Base-by-base conservation (phyloP, 176 grass and related monocot genomes). In the Eragrostis nindensis region DNA sequence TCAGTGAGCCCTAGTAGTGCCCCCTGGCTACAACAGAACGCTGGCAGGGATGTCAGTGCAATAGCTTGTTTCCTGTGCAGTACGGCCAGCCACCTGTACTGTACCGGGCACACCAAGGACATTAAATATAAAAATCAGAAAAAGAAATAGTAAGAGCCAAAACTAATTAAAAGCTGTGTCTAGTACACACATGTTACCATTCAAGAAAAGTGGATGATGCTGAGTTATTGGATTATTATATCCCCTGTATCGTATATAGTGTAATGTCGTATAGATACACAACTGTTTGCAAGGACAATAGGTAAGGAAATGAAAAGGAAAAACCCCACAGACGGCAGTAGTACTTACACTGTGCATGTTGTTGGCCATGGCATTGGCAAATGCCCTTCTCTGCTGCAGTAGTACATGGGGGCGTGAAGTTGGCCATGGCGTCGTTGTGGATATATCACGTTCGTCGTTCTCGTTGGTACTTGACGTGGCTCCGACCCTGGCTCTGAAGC, bases 251-350 rank as follows among this genome's bases (percentile, higher is more conserved):
- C 16, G 12, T 50, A n/a, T n/a, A n/a, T n/a, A n/a, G n/a, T n/a
- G n/a, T n/a, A n/a, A n/a, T n/a, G n/a, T n/a, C n/a, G n/a, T n/a
- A n/a, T n/a, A 50, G 22, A 49, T 30, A 26, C 48, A 42, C 30
- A 5, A 69, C 26, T 52, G n/a, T 71, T 85, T 71, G 41, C 42
- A 53, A 72, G 75, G 57, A 73, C 68, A 54, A 71, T 24, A 53
- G 18, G 17, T 22, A 26, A 62, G 11, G 4, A 85, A 72, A 52
- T 39, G 55, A 11, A 25, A 32, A 71, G 64, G 5, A 16, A 6
- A n/a, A 36, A 36, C 32, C 32, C 32, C 32, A 36, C 26, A 21
- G 6, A 60, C 0, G 2, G 26, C 53, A 57, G 64, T 18, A 80
- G 48, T 22, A 70, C 48, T 32, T 57, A 24, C 21, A 24, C 38